Base-by-base conservation (phyloP, 2,329 filamentous ascomycete species). In the Hymenoscyphus linearis region DNA sequence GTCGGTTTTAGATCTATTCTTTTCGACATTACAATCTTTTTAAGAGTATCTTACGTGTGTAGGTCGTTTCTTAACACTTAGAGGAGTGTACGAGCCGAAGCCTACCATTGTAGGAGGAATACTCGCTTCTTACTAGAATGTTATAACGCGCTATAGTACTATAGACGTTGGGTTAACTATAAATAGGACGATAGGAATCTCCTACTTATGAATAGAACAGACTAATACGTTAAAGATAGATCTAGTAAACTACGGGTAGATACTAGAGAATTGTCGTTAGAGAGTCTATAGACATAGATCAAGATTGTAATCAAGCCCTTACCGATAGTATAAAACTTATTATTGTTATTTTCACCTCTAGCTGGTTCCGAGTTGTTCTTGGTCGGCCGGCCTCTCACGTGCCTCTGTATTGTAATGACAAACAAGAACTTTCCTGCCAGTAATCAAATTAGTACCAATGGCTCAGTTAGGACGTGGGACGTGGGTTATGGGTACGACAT, bases 1-100 rank as follows among this genome's bases (percentile, higher is more conserved):
- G 60, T 66, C 83, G 44, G 60, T 65, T 50, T 62, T 52, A 56
- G 59, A 62, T 55, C 37, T 63, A 61, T 71, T 61, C 65, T 73
- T 73, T 55, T 74, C 72, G 34, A 67, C 47, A 57, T 72, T 70
- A 18, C 62, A 26, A 9, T 70, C 65, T 61, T 59, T 61, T 13
- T 60, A 18, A 18, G 58, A 55, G 16, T 68, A 67, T 64, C 71
- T 68, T 7, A 66, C 61, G 25, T 66, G 69, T 25, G 67, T 67
- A 9, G 65, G 55, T 62, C 71, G 57, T 66, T 72, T 72, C 4
- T 66, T 69, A n/a, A 70, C 63, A 53, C 64, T 69, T 65, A 82
- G 69, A 47, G 76, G 76, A 62, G 79, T 81, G 53, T 74, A 71
- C 47, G 79, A 75, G 59, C 80, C 72, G 59, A 80, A 70, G 60